Base-by-base conservation (phyloP, 805 yeast species). In the Candida khao-thaluensis region DNA sequence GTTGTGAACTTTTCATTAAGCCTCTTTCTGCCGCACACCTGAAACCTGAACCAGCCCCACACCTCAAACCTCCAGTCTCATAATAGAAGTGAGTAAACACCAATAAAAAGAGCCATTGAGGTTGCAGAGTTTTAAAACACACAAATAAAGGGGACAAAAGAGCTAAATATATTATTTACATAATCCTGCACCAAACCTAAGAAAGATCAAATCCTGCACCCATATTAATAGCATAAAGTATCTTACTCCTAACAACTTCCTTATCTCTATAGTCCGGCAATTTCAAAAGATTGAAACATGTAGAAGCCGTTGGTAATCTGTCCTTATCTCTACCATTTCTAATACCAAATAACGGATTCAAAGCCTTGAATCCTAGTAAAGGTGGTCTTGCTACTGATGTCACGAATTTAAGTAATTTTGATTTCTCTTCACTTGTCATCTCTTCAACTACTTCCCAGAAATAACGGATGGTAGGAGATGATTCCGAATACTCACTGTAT, bases 341-440 rank as follows among this genome's bases (percentile, higher is more conserved):
- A 33, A 93, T 82, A 1, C 95, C 95, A 60, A 93, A 88, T 39
- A 68, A 70, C 0, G 99, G 99, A 21, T 63, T 66, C 33, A 88
- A 67, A 3, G 81, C 77, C 10, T 74, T 70, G 56, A 93, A 91
- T 0, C 99, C 99, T 17, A 87, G 70, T 28, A 93, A 66, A 1
- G 99, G 99, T 0, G 95, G 96, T 43, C 90, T 74, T 1, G 96
- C 82, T 1, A 88, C 95, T 0, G 96, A 85, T 0, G 98, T 93
- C 18, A 87, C 96, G 65, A 91, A 93, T 56, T 86, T 86, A 18
- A 93, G 62, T 40, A 93, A 74, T 36, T 76, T 74, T 15, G 78
- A 69, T 45, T 79, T 70, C 40, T 88, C 86, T n/a, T 71, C 73
- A 2, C 74, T 65, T 1, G 70, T 56, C 72, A 88, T 76, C 43